A percentile compares a stretch with the other conserved stretches of the same genome.
Evolutionary conservation across 2,329 filamentous ascomycete genomes (phyloP).

Genomic region (Phaeophleospora eucalypticola): DNA sequence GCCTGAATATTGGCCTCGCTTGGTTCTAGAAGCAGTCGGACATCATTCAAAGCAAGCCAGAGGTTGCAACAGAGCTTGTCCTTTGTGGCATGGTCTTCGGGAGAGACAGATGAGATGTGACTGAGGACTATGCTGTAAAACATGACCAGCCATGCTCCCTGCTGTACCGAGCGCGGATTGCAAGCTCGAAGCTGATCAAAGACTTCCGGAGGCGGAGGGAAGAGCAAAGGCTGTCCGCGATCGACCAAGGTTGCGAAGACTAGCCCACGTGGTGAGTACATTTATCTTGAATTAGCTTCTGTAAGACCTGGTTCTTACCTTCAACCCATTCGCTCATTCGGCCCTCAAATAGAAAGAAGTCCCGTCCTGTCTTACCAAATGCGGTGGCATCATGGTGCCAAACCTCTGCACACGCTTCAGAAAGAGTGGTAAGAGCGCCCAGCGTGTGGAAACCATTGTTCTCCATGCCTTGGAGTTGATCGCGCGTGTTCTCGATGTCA

Average conservation of each 20-base stretch:
- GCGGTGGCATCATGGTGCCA: slow-evolving; percentile 16
- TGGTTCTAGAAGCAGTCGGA: slow-evolving; percentile 20
- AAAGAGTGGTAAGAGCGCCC: slow-evolving; percentile 14
- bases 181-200: slow-evolving; percentile 11
- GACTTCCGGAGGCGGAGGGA: slow-evolving; percentile 7
- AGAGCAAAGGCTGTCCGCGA: slow-evolving; percentile 2
- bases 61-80: slow-evolving; percentile 20
- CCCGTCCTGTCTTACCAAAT: slow-evolving; percentile 6
- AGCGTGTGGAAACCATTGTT: slow-evolving; percentile 5
- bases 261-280: not conserved
- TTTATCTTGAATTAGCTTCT: not conserved
- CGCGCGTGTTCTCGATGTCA: slow-evolving; percentile 16
- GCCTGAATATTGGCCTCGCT: slow-evolving; percentile 23
- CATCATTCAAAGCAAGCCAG: slow-evolving; percentile 26
- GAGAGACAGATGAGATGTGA: slow-evolving; percentile 7
- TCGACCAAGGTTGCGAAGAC: not conserved
- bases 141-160: slow-evolving; percentile 25
- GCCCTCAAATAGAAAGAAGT: slow-evolving; percentile 18
- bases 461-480: slow-evolving; percentile 6
- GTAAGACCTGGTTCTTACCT: slow-evolving; percentile 1
- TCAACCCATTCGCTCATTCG: slow-evolving; percentile 10
- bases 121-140: slow-evolving; percentile 24
- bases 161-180: slow-evolving; percentile 10
- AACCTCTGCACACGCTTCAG: slow-evolving; percentile 14
- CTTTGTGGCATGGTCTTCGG: slow-evolving; percentile 10